Conservation (phyloP, 164 flowering plant genomes). For the Kalanchoe fedtschenkoi region DNA sequence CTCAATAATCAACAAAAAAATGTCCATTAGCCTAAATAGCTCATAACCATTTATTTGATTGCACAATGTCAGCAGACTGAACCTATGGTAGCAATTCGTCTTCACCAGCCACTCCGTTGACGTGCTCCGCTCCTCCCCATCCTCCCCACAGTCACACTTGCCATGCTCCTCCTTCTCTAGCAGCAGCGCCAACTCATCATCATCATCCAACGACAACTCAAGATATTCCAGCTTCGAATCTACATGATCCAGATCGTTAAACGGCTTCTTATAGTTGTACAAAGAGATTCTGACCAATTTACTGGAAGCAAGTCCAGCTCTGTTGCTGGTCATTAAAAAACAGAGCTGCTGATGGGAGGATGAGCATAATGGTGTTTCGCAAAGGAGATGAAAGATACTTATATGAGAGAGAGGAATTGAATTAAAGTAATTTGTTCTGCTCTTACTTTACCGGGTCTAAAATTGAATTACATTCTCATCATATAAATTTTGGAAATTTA, state of each 20-base stretch:
- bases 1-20: no score
- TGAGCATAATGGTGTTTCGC: background rate
- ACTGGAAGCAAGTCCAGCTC: background rate
- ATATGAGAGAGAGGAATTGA: slow-evolving; percentile 11
- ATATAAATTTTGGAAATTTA: no score
- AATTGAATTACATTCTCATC: no score
- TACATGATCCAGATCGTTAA: slow-evolving; percentile 14
- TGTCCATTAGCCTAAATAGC: no score
- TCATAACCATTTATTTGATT: no score
- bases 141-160: background rate
- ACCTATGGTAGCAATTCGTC: slow-evolving; percentile 29
- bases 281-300: slow-evolving; percentile 20
- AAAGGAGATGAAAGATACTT: background rate
- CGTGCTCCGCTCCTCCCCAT: slow-evolving; percentile 19
- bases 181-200: slow-evolving; percentile 33
- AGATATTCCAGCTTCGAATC: slow-evolving; percentile 4
- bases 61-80: slow-evolving; percentile 36
- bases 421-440: no score
- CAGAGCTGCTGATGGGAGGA: background rate
- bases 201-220: slow-evolving; percentile 14
- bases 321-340: background rate
- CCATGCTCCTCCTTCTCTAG: slow-evolving; percentile 25
- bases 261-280: slow-evolving; percentile 33
- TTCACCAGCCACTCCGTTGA: slow-evolving; percentile 40
- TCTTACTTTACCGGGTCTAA: no score